Conservation (phyloP, 169 alveolate genomes). For the Cryptosporidium canis region DNA sequence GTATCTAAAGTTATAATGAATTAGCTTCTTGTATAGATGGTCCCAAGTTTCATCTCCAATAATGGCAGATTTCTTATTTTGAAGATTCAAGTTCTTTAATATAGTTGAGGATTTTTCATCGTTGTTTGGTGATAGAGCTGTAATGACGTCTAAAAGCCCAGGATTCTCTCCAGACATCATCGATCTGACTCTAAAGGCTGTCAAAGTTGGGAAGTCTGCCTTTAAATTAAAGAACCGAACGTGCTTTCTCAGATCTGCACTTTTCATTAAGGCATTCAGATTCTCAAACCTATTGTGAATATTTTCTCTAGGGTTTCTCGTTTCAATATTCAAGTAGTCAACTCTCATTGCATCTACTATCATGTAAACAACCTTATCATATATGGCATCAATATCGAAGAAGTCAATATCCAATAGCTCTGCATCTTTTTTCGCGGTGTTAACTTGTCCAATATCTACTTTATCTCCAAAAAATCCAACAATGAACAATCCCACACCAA, state of each 20-base stretch:
- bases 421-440: neutral
- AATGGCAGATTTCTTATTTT: neutral
- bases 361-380: conserved; percentile 8
- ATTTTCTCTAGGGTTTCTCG: neutral
- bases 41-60: conserved; percentile 59
- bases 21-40: neutral
- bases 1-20: neutral
- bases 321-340: conserved; percentile 25
- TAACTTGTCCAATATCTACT: neutral
- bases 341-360: conserved; percentile 42
- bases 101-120: conserved; percentile 1
- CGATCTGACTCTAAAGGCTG: conserved; percentile 35
- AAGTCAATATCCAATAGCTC: neutral
- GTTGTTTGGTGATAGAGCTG: neutral
- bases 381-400: conserved; percentile 23
- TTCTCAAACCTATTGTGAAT: conserved; percentile 9
- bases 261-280: neutral
- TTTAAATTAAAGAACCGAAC: conserved; percentile 44
- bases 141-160: neutral
- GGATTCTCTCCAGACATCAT: conserved; percentile 61
- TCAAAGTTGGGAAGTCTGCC: conserved; percentile 45
- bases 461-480: conserved; percentile 17
- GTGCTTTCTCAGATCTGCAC: neutral
- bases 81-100: neutral
- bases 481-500: conserved; percentile 6